Conservation (phyloP, 495 filamentous ascomycete genomes). For the Neurospora terricola region DNA sequence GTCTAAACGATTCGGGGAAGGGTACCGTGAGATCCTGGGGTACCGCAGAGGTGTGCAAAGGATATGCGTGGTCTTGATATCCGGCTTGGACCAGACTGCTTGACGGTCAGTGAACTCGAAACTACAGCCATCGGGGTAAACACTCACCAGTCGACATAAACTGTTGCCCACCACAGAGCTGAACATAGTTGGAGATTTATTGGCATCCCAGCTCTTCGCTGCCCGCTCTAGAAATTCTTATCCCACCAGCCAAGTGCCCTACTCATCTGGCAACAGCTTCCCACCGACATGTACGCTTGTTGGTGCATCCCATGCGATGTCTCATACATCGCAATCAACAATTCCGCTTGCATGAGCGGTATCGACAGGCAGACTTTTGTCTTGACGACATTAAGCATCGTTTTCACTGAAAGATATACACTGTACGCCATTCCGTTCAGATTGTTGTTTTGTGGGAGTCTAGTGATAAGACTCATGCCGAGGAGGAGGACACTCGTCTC, state of each 20-base stretch:
- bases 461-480: constrained; percentile 19
- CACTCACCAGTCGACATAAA: constrained; percentile 21
- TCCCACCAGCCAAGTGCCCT: constrained; percentile 20
- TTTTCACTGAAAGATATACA: constrained; percentile 17
- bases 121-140: neutral
- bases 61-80: constrained; percentile 18
- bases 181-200: constrained; percentile 18
- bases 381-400: constrained; percentile 18
- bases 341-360: constrained; percentile 52
- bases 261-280: constrained; percentile 19
- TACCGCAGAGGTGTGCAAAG: constrained; percentile 14
- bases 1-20: constrained; percentile 16
- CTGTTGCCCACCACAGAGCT: constrained; percentile 24
- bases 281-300: constrained; percentile 38
- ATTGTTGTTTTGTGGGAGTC: constrained; percentile 5
- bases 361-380: constrained; percentile 13
- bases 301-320: constrained; percentile 69
- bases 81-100: constrained; percentile 16
- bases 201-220: constrained; percentile 2
- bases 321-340: constrained; percentile 74
- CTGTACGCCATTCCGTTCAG: constrained; percentile 10
- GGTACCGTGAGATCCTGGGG: constrained; percentile 11
- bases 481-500: constrained; percentile 16
- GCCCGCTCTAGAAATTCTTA: constrained; percentile 12
- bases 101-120: neutral